Evolutionary conservation across 164 flowering plant species (phyloP).

Genomic region (Magnolia officinalis): DNA sequence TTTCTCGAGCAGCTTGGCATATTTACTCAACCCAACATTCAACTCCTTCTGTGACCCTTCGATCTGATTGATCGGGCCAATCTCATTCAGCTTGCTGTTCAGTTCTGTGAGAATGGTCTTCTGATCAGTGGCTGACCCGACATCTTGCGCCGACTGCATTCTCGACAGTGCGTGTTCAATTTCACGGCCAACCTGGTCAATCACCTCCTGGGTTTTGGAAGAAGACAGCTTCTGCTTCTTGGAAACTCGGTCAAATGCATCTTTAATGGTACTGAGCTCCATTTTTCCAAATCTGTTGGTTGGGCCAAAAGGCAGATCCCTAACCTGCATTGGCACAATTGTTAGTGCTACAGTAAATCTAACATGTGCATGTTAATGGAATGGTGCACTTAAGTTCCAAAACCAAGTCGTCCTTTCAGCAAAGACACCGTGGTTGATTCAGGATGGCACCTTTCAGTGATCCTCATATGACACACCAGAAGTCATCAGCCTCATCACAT

Average conservation of each 20-base stretch:
- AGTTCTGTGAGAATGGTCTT: slow-evolving; percentile 47
- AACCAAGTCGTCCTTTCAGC: no score
- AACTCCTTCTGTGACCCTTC: slow-evolving; percentile 77
- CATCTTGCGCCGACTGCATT: slow-evolving; percentile 28
- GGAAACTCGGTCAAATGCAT: slow-evolving; percentile 76
- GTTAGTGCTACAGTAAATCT: background rate
- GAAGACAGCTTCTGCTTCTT: slow-evolving; percentile 73
- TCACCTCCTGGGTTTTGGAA: slow-evolving; percentile 63
- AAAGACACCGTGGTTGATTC: no score
- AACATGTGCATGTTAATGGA: no score
- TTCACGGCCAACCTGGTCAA: slow-evolving; percentile 60
- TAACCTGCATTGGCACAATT: background rate
- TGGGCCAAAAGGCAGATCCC: background rate
- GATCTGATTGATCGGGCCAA: slow-evolving; percentile 46
- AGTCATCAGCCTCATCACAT: no score
- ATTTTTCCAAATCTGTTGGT: slow-evolving; percentile 19
- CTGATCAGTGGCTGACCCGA: slow-evolving; percentile 21
- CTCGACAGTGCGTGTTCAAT: slow-evolving; percentile 49
- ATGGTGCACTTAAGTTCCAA: no score
- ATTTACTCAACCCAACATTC: slow-evolving; percentile 57
- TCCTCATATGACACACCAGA: no score
- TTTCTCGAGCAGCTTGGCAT: slow-evolving; percentile 65
- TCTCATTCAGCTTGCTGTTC: slow-evolving; percentile 40
- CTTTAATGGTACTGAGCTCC: slow-evolving; percentile 74
- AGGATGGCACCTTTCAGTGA: no score